Base-by-base conservation (phyloP, 1,139 yeast species). In the Pichia inconspicua region DNA sequence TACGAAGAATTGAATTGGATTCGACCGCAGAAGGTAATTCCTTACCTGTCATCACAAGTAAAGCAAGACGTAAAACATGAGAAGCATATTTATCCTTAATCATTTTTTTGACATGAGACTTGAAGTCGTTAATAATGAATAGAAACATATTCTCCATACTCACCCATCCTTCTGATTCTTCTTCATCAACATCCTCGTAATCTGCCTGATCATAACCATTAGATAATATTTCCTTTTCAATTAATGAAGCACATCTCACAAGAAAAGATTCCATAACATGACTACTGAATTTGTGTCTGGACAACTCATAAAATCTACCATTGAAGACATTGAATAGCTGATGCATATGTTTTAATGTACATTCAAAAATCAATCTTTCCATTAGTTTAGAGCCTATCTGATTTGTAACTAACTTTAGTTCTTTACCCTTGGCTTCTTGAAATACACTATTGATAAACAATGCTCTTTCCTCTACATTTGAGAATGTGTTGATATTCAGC, bases 361-460 rank as follows among this genome's bases (percentile, higher is more conserved):
- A 84, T 35, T 73, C 70, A 43, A 86, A 67, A n/a, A 90, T 77
- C 53, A 92, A 69, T 62, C 97, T 74, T 67, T 92, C 99, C 73
- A 92, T 75, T 51, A 92, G 74, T 63, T 92, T 92, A 19, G 97
- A 90, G 62, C 97, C 89, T 49, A 90, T 87, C 61, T 90, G 97
- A 62, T 92, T 90, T 4, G 97, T 90, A 10, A 87, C 96, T 45
- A 92, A 73, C 65, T 92, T 92, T 58, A 94, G 71, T 66, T 92
- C 98, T 58, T 90, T 89, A 7, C 97, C 97, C 49, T 75, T 74
- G 31, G 90, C 78, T 69, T 92, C 99, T 57, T 85, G 95, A 55
- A 86, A 73, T 5, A 88, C 90, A 57, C 90, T 83, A 11, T 74
- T 66, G 30, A 88, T 80, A 61, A 90, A 89, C 2, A 84, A 83